These are phyloP conservation scores for Phlyctochytrium bullatum DNA, from an alignment of 192 early-diverging fungal genomes.

Conservation along the genomic window DNA sequence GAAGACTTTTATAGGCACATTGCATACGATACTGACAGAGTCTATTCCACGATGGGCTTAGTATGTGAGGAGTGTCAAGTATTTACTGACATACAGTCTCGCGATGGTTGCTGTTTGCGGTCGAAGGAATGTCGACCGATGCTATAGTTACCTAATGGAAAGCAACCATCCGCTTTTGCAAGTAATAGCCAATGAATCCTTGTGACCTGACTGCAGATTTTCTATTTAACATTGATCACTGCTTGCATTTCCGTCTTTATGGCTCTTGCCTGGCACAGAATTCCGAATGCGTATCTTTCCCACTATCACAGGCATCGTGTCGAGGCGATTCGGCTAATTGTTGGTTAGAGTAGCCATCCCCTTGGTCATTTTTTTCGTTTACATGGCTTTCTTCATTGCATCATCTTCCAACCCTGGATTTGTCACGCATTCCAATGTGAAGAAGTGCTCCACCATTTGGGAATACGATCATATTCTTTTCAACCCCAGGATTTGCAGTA, in stretches of 20 bases:
- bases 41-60: constrained; percentile 18
- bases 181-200: constrained; percentile 11
- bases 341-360: background rate
- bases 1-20: constrained; percentile 23
- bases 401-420: constrained; percentile 37
- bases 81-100: too few relatives aligned
- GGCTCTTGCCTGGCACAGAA: constrained; percentile 24
- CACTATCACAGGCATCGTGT: constrained; percentile 28
- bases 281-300: constrained; percentile 30
- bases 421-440: constrained; percentile 32
- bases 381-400: constrained; percentile 35
- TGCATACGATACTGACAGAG: constrained; percentile 28
- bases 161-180: constrained; percentile 33
- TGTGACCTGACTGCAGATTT: constrained; percentile 27
- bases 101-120: too few relatives aligned
- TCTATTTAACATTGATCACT: constrained; percentile 38
- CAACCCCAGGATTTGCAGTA: constrained; percentile 33
- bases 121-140: constrained; percentile 5
- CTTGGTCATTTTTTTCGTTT: constrained; percentile 18
- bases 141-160: constrained; percentile 12
- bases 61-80: constrained; percentile 15
- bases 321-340: background rate
- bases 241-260: constrained; percentile 32
- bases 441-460: constrained; percentile 23
- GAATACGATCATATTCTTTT: constrained; percentile 48